Base-by-base conservation (phyloP, 108 stramenopile genomes). In the Stephanodiscus minutulus region DNA sequence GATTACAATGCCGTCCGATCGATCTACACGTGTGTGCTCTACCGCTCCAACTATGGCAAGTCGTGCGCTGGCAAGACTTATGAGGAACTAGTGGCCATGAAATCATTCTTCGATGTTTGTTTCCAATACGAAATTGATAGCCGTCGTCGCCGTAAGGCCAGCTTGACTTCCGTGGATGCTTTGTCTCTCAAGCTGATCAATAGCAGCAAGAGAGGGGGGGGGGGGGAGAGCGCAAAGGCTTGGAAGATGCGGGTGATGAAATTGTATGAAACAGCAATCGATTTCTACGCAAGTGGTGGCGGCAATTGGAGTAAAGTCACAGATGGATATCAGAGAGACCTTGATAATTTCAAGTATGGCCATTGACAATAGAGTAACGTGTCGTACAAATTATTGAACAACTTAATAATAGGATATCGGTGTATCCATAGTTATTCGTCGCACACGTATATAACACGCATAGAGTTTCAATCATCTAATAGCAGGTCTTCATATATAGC, bases 21-120 rank as follows among this genome's bases (percentile, higher is more conserved):
- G 61, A 76, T 91, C 44, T 91, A 89, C 62, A 61, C 81, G 29
- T 52, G 71, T 22, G 80, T 91, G 9, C 21, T 92, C 35, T 89
- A 88, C 60, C 76, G 52, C 56, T 88, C 73, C 12, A 81, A 53
- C 35, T 81, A 52, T 61, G 71, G 58, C 61, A 69, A 81, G 21
- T 62, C 55, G 9, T 65, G 74, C 25, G 7, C 41, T 46, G 84
- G 62, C 21, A 81, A 85, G 52, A 66, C 66, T 11, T 52, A 66
- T 21, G 74, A 61, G 24, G 83, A 87, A 44, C 27, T 81, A 7
- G 15, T 47, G 18, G 72, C 61, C 6, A 83, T 84, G 74, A 61
- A 72, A 25, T 55, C 69, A 8, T 77, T 80, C 35, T 66, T 88
- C 61, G 84, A 88, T 59, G 48, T 49, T 12, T 86, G 85, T 52